A percentile compares a stretch with the other conserved stretches of the same genome.
Evolutionary conservation across 2,329 filamentous ascomycete species (phyloP).

Genomic region (Penicillium hordei): DNA sequence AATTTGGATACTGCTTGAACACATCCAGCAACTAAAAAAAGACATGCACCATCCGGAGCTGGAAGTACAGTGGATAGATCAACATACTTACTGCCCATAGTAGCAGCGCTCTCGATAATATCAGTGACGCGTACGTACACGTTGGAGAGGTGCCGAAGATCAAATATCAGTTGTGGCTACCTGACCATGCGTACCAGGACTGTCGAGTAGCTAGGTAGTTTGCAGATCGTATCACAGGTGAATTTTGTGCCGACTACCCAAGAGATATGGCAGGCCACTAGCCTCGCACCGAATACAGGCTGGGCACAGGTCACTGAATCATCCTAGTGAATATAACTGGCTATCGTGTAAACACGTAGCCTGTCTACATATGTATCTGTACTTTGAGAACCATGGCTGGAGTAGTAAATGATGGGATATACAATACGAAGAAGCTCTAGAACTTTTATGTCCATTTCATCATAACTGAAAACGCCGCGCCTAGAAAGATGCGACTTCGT

Average conservation of each 20-base stretch:
- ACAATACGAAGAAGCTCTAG: slow-evolving; percentile 18
- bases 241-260: neutral
- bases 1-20: no score
- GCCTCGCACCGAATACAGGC: neutral
- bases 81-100: neutral
- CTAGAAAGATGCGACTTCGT: slow-evolving; percentile 31
- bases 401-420: neutral
- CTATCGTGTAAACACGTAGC: neutral
- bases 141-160: no score
- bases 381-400: neutral
- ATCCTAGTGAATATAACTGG: neutral
- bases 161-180: neutral
- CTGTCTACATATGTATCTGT: neutral
- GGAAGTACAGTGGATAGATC: no score
- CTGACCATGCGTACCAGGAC: neutral
- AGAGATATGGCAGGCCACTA: neutral
- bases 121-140: no score
- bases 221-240: neutral
- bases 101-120: neutral
- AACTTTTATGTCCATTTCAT: slow-evolving; percentile 37
- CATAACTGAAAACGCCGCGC: slow-evolving; percentile 32
- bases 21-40: no score
- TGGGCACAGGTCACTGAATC: neutral
- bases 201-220: neutral
- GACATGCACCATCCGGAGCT: no score